Base-by-base conservation (phyloP, 805 yeast species). In the Barnettozyma vustinii region DNA sequence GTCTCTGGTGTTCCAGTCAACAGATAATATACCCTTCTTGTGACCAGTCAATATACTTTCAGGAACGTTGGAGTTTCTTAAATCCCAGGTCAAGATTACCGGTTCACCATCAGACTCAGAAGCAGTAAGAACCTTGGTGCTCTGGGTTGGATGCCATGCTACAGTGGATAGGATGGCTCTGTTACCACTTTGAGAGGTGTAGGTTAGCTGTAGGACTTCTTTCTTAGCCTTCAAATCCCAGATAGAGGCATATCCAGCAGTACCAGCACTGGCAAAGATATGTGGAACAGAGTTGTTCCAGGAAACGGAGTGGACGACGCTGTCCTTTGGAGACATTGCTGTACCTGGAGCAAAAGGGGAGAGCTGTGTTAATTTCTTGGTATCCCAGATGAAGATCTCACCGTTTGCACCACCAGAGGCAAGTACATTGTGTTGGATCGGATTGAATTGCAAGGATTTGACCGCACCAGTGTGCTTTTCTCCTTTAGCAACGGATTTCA, bases 1-100 rank as follows among this genome's bases (percentile, higher is more conserved):
- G 65, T 94, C 99, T 57, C 81, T 84, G 42, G 72, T 66, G 67
- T 97, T 89, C 99, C 99, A 94, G 64, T 94, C 97, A 48, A 94
- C 70, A 9, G 96, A 87, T 46, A 92, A 68, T 18, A 94, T 83
- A 36, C 98, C 99, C 67, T 86, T 85, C 44, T 80, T 77, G 65
- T 92, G 98, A 48, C 97, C 97, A 43, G 67, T 69, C 59, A 91
- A 67, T 33, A 85, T 72, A 50, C 69, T 70, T 62, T 88, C 90
- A 9, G 99, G 99, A n/a, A 85, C 88, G 60, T 86, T 84, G 26
- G 96, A 82, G 64, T 94, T 92, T 67, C 97, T 81, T 63, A 94
- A 76, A 71, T 94, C 97, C 99, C 99, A 94, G 15, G 92, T 74
- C 55, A 89, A 70, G 47, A 94, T 81, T 30, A 86, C 76, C 12